Conservation (phyloP, 768 basidiomycete species). For the Melanogaster broomeanus region DNA sequence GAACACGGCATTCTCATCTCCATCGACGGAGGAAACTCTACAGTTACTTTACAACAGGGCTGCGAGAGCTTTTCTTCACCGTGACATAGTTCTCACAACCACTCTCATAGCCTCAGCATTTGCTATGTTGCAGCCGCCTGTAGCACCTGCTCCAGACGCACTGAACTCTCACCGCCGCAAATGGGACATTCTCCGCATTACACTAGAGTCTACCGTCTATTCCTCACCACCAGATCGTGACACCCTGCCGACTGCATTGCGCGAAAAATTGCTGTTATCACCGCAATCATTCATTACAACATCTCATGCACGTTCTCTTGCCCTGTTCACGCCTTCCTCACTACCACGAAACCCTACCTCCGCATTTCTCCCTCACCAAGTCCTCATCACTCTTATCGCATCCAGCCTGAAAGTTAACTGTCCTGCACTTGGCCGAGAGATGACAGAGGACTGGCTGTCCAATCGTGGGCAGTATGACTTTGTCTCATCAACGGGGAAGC, state of each 20-base stretch:
- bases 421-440: conserved; percentile 58
- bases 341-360: conserved; percentile 41
- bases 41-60: conserved; percentile 77
- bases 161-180: conserved; percentile 62
- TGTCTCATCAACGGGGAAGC: conserved; percentile 42
- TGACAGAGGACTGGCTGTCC: conserved; percentile 82
- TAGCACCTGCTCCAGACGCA: conserved; percentile 33
- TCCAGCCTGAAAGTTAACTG: conserved; percentile 69
- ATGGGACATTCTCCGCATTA: conserved; percentile 88
- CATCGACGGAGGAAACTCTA: conserved; percentile 50
- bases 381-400: conserved; percentile 69
- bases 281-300: conserved; percentile 57
- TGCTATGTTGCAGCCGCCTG: conserved; percentile 50
- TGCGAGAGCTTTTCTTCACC: conserved; percentile 75
- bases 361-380: conserved; percentile 65
- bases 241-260: conserved; percentile 51
- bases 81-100: conserved; percentile 66
- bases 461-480: conserved; percentile 44
- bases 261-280: conserved; percentile 54
- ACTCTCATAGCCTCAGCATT: conserved; percentile 72
- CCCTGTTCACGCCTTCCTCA: conserved; percentile 61
- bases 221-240: conserved; percentile 46
- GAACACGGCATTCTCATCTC: conserved; percentile 6
- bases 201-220: conserved; percentile 75
- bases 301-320: conserved; percentile 64